Evolutionary conservation across 768 basidiomycete species (phyloP), one percentile per base, ranked within the genome.

Genomic region (Kwoniella sp.): DNA sequence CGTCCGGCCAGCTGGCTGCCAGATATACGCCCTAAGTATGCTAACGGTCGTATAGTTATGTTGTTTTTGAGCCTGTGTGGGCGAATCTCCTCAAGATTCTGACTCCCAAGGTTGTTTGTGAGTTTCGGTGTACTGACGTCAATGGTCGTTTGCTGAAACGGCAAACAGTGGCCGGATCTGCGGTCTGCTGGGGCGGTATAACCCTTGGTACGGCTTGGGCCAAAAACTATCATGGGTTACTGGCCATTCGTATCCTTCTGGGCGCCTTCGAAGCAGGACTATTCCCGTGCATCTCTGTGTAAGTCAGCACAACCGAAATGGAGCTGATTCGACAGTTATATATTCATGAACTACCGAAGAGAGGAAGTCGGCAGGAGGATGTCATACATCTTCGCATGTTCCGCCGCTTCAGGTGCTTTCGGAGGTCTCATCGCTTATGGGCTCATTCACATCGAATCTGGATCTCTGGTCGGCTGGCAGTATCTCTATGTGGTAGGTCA

Each of bases 351-450:
- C 26, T 65, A 69, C 36, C 59, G 63, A 29, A 40, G 71, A 29
- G 60, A 69, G 24, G 65, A 72, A 44, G 56, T 58, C 33, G 65
- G 63, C 22, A 60, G 60, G 17, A 63, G 68, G n/a, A 65, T 68
- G 60, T 89, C 88, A 1, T 86, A 89, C 70, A 90, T 89, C 88
- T 91, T 90, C 64, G 88, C 88, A 9, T 91, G 90, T 73, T 89
- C 90, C 4, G 89, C 90, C 2, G 85, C 90, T 3, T 88, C 90
- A 3, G 90, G 90, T 24, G 90, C 90, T 3, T 65, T 65, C 48
- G 64, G 64, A n/a, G 90, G 91, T n/a, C 81, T 91, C 48, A 85
- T 92, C 44, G 90, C 91, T 1, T 91, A 88, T 67, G 91, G 90
- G 0, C 82, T 91, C 8, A 88, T 90, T 69, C 84, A 90, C 68